Percentiles rank a stretch among this genome's conserved stretches.
Evolutionary conservation across 768 basidiomycete genomes (phyloP).

Genomic region (Tubosaeta sp.): DNA sequence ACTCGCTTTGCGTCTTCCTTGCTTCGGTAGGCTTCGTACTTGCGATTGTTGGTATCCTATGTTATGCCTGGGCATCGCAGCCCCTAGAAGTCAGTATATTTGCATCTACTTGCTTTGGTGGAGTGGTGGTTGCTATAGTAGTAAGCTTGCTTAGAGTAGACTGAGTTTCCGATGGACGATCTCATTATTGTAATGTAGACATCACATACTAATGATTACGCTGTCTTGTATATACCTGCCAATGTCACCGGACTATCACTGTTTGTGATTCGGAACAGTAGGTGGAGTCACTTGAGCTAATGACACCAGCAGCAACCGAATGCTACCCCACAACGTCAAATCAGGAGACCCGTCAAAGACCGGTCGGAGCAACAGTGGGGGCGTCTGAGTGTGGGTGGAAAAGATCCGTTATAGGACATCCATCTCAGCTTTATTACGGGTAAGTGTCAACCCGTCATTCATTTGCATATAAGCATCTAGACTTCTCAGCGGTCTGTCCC

Average conservation of each 20-base stretch:
- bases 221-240: no score
- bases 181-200: neutral
- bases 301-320: neutral
- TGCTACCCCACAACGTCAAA: neutral
- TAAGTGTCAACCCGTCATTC: neutral
- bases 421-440: neutral
- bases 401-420: neutral
- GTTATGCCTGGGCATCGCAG: slow-evolving; percentile 49
- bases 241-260: no score
- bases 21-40: slow-evolving; percentile 47
- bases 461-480: neutral
- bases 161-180: neutral
- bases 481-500: neutral
- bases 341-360: neutral
- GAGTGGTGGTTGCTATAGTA: slow-evolving; percentile 28
- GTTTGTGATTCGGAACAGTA: no score
- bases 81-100: slow-evolving; percentile 44
- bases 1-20: slow-evolving; percentile 45
- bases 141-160: slow-evolving; percentile 2
- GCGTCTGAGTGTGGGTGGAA: neutral
- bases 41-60: slow-evolving; percentile 46
- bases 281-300: no score
- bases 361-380: neutral
- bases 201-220: neutral
- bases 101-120: slow-evolving; percentile 35